Conservation (phyloP, 2,329 filamentous ascomycete species). For the Helotiales sp. region DNA sequence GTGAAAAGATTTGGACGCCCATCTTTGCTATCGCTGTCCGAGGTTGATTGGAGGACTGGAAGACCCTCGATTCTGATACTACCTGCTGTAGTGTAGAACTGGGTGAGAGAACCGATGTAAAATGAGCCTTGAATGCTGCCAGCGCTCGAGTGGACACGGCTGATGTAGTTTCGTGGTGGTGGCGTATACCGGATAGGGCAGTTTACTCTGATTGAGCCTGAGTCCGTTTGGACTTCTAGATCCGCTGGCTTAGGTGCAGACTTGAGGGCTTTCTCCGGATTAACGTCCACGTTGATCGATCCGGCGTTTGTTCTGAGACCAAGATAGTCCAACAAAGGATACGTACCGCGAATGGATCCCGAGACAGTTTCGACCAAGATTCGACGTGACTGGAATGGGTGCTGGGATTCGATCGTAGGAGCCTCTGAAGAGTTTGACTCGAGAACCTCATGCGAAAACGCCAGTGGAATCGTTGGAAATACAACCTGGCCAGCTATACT, state of each 20-base stretch:
- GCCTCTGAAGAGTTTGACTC: not conserved
- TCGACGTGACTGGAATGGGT: slow-evolving; percentile 26
- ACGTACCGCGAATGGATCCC: slow-evolving; percentile 29
- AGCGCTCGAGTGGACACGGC: slow-evolving; percentile 26
- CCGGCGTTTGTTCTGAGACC: slow-evolving; percentile 28
- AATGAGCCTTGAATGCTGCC: slow-evolving; percentile 29
- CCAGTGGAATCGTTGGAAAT: slow-evolving; percentile 21
- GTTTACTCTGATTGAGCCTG: slow-evolving; percentile 27
- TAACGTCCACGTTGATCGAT: slow-evolving; percentile 20
- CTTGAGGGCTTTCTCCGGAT: slow-evolving; percentile 23
- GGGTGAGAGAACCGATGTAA: slow-evolving; percentile 26
- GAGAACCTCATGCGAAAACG: not conserved
- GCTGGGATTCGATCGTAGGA: slow-evolving; percentile 1
- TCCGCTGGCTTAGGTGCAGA: slow-evolving; percentile 28
- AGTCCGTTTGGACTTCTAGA: slow-evolving; percentile 26
- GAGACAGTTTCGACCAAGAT: slow-evolving; percentile 30
- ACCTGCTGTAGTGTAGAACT: slow-evolving; percentile 26
- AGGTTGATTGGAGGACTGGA: slow-evolving; percentile 24
- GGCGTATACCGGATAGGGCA: slow-evolving; percentile 23
- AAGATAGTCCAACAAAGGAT: slow-evolving; percentile 32
- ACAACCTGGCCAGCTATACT: slow-evolving; percentile 26
- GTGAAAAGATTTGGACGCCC: slow-evolving; percentile 18
- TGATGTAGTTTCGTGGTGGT: slow-evolving; percentile 32
- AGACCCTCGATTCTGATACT: slow-evolving; percentile 21
- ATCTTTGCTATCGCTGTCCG: slow-evolving; percentile 2